These are phyloP conservation scores for Massariosphaeria phaeospora DNA, from an alignment of 495 filamentous ascomycete species.

Conservation along the genomic window DNA sequence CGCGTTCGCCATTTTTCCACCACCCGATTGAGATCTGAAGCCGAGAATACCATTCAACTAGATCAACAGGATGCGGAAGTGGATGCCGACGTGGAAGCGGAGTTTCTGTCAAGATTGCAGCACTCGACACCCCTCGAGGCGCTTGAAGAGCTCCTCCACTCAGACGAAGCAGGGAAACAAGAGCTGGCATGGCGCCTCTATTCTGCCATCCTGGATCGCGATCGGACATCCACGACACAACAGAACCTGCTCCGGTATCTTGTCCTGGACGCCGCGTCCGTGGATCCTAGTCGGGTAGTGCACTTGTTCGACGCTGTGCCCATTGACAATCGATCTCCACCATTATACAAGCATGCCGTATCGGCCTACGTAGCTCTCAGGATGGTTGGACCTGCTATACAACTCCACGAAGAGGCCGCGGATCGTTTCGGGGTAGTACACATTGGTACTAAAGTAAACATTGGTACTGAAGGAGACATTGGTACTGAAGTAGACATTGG, in stretches of 20 bases:
- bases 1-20: conserved; percentile 23
- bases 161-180: conserved; percentile 5
- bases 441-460: too few species aligned
- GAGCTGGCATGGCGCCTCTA: conserved; percentile 24
- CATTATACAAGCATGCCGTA: conserved; percentile 29
- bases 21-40: neutral
- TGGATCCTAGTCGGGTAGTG: conserved; percentile 17
- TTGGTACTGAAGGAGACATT: too few species aligned
- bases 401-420: conserved; percentile 26
- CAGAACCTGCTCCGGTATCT: conserved; percentile 37
- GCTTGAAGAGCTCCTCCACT: conserved; percentile 6
- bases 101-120: conserved; percentile 12
- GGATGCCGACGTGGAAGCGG: too few species aligned
- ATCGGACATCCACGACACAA: conserved; percentile 14
- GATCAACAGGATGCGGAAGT: too few species aligned
- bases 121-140: conserved; percentile 12
- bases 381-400: conserved; percentile 27
- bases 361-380: conserved; percentile 21
- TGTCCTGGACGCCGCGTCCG: conserved; percentile 1
- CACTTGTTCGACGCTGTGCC: conserved; percentile 23
- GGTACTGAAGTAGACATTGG: too few species aligned
- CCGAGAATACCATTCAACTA: too few species aligned
- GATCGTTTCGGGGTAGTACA: too few species aligned
- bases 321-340: conserved; percentile 14
- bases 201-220: conserved; percentile 17